Evolutionary conservation across 2,329 filamentous ascomycete species (phyloP).

Genomic region (Arachnomyces sp.): DNA sequence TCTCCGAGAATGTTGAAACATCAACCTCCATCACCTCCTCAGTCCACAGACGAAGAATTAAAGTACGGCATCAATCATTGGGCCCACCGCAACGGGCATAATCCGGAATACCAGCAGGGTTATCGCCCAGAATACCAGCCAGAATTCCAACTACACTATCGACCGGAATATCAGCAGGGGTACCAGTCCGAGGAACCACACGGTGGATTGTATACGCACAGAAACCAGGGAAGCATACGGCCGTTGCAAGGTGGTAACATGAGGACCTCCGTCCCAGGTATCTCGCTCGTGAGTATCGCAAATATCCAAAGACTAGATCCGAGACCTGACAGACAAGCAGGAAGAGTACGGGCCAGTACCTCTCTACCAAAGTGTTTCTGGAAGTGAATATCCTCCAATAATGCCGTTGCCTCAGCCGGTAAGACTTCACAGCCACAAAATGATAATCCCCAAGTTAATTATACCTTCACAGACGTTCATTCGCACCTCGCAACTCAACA

Average conservation of each 20-base stretch:
- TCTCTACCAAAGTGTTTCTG: constrained; percentile 6
- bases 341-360: constrained; percentile 3
- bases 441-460: neutral
- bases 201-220: neutral
- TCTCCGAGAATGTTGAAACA: constrained; percentile 9
- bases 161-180: constrained; percentile 1
- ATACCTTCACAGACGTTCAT: constrained; percentile 4
- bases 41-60: constrained; percentile 11
- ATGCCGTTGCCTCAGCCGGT: constrained; percentile 8
- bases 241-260: too few species aligned
- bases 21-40: constrained; percentile 12
- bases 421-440: constrained; percentile 1
- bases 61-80: constrained; percentile 5
- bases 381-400: constrained; percentile 5
- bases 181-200: constrained; percentile 1
- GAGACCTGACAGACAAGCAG: constrained; percentile 1
- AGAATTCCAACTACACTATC: neutral
- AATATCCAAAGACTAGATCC: neutral
- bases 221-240: neutral
- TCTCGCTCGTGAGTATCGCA: too few species aligned
- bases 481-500: constrained; percentile 1
- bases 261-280: too few species aligned
- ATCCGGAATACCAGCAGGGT: neutral
- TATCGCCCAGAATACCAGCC: constrained; percentile 2
- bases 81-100: constrained; percentile 7